Conservation (phyloP, 371 early-diverging fungal genomes). For the Phascolomyces articulosus region DNA sequence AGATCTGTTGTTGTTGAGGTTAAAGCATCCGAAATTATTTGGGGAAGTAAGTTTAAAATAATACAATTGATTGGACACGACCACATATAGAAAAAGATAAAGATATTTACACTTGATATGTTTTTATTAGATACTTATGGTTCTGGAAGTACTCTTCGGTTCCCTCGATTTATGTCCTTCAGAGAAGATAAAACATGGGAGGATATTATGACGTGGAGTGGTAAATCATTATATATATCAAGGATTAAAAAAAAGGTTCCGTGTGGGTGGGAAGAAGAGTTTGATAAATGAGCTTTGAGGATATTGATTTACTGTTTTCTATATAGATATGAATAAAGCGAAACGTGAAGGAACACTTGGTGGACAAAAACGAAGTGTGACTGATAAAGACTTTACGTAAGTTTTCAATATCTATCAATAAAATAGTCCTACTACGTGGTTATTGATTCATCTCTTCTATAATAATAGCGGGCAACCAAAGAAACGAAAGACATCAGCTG, state of each 20-base stretch:
- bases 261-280: too few relatives aligned
- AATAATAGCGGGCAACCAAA: conserved; percentile 4
- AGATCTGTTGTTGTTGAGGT: conserved; percentile 71
- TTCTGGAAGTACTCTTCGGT: conserved; percentile 69
- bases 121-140: conserved; percentile 49
- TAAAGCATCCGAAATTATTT: conserved; percentile 68
- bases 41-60: conserved; percentile 19
- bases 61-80: too few relatives aligned
- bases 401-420: background rate
- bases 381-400: conserved; percentile 21
- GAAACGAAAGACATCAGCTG: background rate
- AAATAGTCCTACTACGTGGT: too few relatives aligned
- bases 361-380: conserved; percentile 25
- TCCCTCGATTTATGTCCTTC: conserved; percentile 70
- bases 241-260: background rate
- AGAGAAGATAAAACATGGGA: conserved; percentile 69
- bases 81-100: too few relatives aligned
- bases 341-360: conserved; percentile 26
- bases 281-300: too few relatives aligned
- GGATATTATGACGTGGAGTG: conserved; percentile 56
- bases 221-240: conserved; percentile 14
- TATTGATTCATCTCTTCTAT: too few relatives aligned
- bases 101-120: too few relatives aligned
- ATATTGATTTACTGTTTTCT: background rate
- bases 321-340: conserved; percentile 22